Evolutionary conservation across 768 basidiomycete genomes (phyloP).

Genomic region (Lactifluus pinguis): DNA sequence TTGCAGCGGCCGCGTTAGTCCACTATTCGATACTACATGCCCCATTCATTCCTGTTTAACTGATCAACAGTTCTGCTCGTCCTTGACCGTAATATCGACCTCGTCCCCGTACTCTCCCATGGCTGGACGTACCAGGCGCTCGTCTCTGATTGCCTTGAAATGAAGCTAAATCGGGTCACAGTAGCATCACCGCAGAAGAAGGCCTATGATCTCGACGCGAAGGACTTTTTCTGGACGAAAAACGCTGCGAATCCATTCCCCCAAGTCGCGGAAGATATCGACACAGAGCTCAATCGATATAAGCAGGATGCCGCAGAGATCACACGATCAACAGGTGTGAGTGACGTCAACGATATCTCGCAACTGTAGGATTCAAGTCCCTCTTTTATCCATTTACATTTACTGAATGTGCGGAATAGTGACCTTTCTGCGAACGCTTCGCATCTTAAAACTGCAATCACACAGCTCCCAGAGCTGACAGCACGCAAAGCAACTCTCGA

Average conservation of each 20-base stretch:
- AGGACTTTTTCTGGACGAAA: slow-evolving; percentile 98
- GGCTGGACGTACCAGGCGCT: slow-evolving; percentile 99
- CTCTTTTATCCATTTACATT: not conserved
- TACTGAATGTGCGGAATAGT: slow-evolving; percentile 28
- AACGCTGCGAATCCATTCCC: slow-evolving; percentile 97
- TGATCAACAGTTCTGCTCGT: slow-evolving; percentile 72
- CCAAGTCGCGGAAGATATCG: slow-evolving; percentile 96
- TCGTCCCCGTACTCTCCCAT: slow-evolving; percentile 88
- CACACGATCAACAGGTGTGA: slow-evolving; percentile 91
- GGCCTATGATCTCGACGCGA: slow-evolving; percentile 93
- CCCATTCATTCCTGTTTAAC: slow-evolving; percentile 3
- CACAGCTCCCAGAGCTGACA: slow-evolving; percentile 91
- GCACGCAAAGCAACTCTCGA: slow-evolving; percentile 95
- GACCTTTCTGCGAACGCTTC: slow-evolving; percentile 91
- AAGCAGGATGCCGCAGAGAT: slow-evolving; percentile 97
- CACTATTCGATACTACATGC: not conserved
- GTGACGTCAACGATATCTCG: slow-evolving; percentile 89
- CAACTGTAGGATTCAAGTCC: slow-evolving; percentile 62
- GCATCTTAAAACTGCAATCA: slow-evolving; percentile 94
- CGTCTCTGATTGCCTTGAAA: slow-evolving; percentile 93
- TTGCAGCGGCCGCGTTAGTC: slow-evolving; percentile 78
- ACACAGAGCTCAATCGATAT: slow-evolving; percentile 81
- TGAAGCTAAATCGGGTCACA: slow-evolving; percentile 91
- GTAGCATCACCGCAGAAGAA: slow-evolving; percentile 68
- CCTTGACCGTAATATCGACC: slow-evolving; percentile 89